Evolutionary conservation across 495 filamentous ascomycete species (phyloP), one percentile per base, ranked within the genome.

Genomic region (Penicillium pulvis): DNA sequence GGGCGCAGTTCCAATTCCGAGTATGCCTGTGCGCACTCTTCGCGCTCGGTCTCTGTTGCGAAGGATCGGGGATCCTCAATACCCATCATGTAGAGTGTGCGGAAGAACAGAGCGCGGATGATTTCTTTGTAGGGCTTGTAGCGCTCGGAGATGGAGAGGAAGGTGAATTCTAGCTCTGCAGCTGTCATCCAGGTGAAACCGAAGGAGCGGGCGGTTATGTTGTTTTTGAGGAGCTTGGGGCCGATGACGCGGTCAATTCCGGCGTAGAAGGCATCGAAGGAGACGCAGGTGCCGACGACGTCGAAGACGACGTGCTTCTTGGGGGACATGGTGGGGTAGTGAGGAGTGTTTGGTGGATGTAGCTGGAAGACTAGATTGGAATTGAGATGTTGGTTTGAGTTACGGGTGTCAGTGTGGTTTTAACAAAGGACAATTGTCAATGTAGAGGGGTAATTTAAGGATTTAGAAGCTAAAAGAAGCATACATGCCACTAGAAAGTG

Each of bases 281-380:
- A 71, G 50, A 78, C 69, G 48, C 71, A 75, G 33, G 76, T 79
- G n/a, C 75, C 76, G 33, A 79, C 72, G 0, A 79, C 69, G 57
- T 79, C 74, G 62, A 79, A 78, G 14, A 78, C 72, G 57, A 76
- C 66, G 55, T 75, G 75, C 26, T 77, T 73, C 47, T 53, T 41
- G 39, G 33, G 19, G 11, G 53, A 23, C 50, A 66, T 66, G n/a
- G 26, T 61, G 46, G 12, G 28, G 47, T 19, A 39, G 31, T 43
- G 28, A 45, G 23, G 19, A 36, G 23, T 54, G 41, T 24, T 50
- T 50, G 33, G 16, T 36, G 10, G 1, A 12, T 11, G 33, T 36
- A 1, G 10, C 33, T 12, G 33, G 33, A 4, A 28, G 6, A 3
- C 1, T 28, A 28, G 28, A 28, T 28, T 2, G 28, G 28, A 28